Conservation (phyloP, 2,329 filamentous ascomycete genomes). For the Trichoderma harzianum region DNA sequence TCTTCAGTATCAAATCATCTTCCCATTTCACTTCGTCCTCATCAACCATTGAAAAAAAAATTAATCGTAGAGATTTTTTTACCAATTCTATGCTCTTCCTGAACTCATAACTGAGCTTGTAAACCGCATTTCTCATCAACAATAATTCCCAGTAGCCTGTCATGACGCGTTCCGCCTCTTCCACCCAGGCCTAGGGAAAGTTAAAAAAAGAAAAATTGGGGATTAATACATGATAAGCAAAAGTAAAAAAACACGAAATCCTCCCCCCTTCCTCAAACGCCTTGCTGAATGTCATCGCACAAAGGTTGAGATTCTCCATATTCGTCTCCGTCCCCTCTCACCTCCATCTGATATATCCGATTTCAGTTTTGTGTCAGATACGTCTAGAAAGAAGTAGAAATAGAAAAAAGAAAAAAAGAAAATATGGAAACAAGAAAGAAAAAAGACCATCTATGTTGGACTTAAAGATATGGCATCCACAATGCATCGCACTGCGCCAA, state of each 20-base stretch:
- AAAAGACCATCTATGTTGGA: not conserved
- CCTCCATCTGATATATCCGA: not conserved
- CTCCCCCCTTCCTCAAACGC: not conserved
- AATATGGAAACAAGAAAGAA: not conserved
- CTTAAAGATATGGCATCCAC: conserved; percentile 94
- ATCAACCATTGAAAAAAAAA: not conserved
- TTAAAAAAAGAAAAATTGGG: not conserved
- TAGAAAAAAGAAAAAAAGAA: not conserved
- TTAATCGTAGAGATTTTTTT: not conserved
- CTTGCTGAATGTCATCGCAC: conserved; percentile 12
- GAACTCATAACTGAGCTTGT: not conserved
- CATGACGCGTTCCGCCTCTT: not conserved
- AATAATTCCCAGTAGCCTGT: not conserved
- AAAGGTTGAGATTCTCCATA: not conserved
- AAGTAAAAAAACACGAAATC: not conserved
- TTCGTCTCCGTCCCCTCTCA: not conserved
- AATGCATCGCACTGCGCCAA: conserved; percentile 84
- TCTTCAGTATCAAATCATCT: not conserved
- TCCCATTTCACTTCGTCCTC: not conserved
- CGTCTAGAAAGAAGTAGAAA: not conserved
- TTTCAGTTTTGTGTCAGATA: not conserved
- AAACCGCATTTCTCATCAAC: conserved; percentile 5
- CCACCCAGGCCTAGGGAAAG: not conserved
- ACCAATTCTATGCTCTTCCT: conserved; percentile 4
- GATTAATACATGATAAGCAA: not conserved